These are phyloP conservation scores for Circinella minor DNA, from an alignment of 371 early-diverging fungal genomes.

Conservation along the genomic window DNA sequence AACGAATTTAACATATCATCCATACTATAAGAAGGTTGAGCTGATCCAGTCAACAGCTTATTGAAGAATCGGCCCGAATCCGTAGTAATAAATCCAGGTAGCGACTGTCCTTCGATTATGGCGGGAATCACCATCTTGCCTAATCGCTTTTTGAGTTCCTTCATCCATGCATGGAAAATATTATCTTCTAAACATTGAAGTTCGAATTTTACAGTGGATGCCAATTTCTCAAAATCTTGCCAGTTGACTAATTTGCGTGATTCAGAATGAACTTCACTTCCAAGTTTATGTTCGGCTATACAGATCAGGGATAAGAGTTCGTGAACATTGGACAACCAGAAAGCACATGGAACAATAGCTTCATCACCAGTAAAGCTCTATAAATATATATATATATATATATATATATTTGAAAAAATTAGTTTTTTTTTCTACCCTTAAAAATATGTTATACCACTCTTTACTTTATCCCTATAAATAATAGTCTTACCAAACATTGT, in stretches of 20 bases:
- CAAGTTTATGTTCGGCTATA: slow-evolving; percentile 38
- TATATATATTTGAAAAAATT: background rate
- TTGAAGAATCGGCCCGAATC: slow-evolving; percentile 84
- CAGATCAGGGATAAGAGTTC: slow-evolving; percentile 78
- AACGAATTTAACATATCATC: slow-evolving; percentile 89
- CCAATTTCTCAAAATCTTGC: slow-evolving; percentile 55
- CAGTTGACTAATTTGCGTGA: slow-evolving; percentile 33
- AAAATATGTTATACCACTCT: no score
- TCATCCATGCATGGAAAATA: slow-evolving; percentile 82
- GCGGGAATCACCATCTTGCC: slow-evolving; percentile 91
- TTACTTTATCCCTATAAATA: no score
- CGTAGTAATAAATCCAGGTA: slow-evolving; percentile 86
- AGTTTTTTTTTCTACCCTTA: no score
- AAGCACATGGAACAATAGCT: slow-evolving; percentile 67
- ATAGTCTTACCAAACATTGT: slow-evolving; percentile 61
- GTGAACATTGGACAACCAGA: slow-evolving; percentile 95
- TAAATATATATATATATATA: background rate
- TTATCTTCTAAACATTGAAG: slow-evolving; percentile 64
- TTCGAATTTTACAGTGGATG: slow-evolving; percentile 57
- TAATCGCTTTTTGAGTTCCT: slow-evolving; percentile 88
- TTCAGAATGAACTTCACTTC: slow-evolving; percentile 34
- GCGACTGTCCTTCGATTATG: slow-evolving; percentile 86
- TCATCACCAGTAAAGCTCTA: slow-evolving; percentile 54
- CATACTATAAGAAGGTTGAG: slow-evolving; percentile 77
- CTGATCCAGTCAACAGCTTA: slow-evolving; percentile 67